Conservation (phyloP, 305 asterid species). For the Rubia tinctorum region DNA sequence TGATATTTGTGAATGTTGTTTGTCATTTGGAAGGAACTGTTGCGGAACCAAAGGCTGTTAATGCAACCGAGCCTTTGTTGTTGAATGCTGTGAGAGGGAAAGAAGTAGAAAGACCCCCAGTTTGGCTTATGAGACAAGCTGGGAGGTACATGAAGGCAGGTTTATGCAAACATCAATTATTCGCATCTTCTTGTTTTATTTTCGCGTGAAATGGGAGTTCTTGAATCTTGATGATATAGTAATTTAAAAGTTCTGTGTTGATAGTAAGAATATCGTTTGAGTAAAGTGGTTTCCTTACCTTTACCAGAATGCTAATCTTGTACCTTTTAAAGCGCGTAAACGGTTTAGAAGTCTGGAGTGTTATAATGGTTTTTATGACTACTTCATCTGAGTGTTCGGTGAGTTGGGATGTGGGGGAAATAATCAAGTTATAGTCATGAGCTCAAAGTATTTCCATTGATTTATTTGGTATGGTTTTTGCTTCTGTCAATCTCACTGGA, state of each 20-base stretch:
- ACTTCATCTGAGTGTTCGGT: neutral
- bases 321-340: neutral
- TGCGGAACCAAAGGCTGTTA: conserved; percentile 74
- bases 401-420: neutral
- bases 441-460: neutral
- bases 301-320: neutral
- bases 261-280: neutral
- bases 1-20: conserved; percentile 8
- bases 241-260: neutral
- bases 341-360: neutral
- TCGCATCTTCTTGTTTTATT: neutral
- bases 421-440: neutral
- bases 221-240: neutral
- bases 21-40: conserved; percentile 46
- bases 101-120: conserved; percentile 96
- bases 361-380: neutral
- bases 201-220: neutral
- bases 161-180: conserved; percentile 28
- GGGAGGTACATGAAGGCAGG: conserved; percentile 99
- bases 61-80: conserved; percentile 73
- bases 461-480: neutral
- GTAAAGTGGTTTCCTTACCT: neutral
- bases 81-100: conserved; percentile 87
- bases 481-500: conserved; percentile 16
- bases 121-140: conserved; percentile 99